Evolutionary conservation across 225 moss, liverwort and hornwort species (phyloP), one percentile per base, ranked within the genome.

Genomic region (Bryum argenteum): DNA sequence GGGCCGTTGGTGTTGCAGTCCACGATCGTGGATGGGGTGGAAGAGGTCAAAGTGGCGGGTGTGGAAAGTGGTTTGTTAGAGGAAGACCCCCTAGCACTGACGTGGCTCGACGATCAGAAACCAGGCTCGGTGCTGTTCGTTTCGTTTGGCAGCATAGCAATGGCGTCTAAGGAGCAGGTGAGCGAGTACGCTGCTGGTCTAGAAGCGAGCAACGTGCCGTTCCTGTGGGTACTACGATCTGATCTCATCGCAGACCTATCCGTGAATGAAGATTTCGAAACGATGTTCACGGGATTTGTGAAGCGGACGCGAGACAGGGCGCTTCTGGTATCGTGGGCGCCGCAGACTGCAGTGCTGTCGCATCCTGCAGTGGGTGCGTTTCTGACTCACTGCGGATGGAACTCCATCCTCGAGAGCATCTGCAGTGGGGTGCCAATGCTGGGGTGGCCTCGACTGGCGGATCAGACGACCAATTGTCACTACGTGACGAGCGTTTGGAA

Each of bases 1-100:
- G 84, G 81, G 41, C 84, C 81, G 7, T 75, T 84, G 12, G 54
- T 72, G 8, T 50, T 84, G 64, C 58, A 61, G 4, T 1, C 52
- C 2, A 14, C 4, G 9, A 5, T 2, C 5, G 65, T 16, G 0
- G 23, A 28, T 28, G 2, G 28, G 28, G 28, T 38, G 0, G 21
- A 72, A 1, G 60, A 54, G 60, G 52, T 63, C 17, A 8, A 23
- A 2, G 2, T 60, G 52, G 44, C 18, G 5, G 65, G 50, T 3
- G 17, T 26, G 7, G 76, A 63, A 8, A 59, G 68, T 11, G 63
- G 37, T 11, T 23, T 77, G 40, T 71, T 61, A 78, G 69, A 48
- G 14, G 77, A 77, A 4, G 65, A 81, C 53, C 19, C 41, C n/a
- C 1, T 9, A 5, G 22, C 81, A 12, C 20, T 81, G 28, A 12